Conservation (phyloP, 2,329 filamentous ascomycete species). For the Allantophomopsis lycopodina region DNA sequence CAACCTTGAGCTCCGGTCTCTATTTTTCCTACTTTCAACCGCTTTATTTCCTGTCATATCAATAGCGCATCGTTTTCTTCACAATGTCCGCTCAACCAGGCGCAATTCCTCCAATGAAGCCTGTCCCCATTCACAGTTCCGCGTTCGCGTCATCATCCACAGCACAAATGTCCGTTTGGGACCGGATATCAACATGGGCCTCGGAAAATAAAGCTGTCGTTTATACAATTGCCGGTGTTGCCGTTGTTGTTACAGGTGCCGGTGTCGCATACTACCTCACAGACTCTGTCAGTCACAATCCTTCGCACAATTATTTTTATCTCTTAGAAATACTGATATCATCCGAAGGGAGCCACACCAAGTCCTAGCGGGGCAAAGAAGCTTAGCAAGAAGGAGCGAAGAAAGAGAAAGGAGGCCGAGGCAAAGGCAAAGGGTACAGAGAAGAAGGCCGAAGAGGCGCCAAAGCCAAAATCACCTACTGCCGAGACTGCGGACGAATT, state of each 20-base stretch:
- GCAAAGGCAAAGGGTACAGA: constrained; percentile 60
- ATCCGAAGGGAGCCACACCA: too few species aligned
- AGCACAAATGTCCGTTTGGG: constrained; percentile 39
- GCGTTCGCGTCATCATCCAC: constrained; percentile 18
- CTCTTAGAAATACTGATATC: constrained; percentile 5
- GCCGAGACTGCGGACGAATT: constrained; percentile 52
- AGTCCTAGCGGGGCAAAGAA: constrained; percentile 35
- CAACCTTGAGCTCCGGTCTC: constrained; percentile 1
- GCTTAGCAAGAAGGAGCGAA: constrained; percentile 78
- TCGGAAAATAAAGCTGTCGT: constrained; percentile 92
- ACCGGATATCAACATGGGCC: constrained; percentile 81
- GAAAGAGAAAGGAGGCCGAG: constrained; percentile 73
- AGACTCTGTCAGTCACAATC: constrained; percentile 32
- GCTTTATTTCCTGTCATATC: constrained; percentile 2
- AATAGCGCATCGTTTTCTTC: constrained; percentile 2
- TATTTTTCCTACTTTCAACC: constrained; percentile 1
- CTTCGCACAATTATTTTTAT: neutral
- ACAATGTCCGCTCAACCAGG: constrained; percentile 2
- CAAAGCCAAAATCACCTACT: constrained; percentile 31
- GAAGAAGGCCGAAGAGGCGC: constrained; percentile 52
- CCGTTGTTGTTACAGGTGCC: constrained; percentile 79
- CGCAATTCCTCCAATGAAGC: constrained; percentile 1
- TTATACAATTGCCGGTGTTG: constrained; percentile 92
- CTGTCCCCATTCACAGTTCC: constrained; percentile 7
- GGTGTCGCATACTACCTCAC: constrained; percentile 87